Base-by-base conservation (phyloP, 176 grass and related monocot genomes). In the Juncus effusus region DNA sequence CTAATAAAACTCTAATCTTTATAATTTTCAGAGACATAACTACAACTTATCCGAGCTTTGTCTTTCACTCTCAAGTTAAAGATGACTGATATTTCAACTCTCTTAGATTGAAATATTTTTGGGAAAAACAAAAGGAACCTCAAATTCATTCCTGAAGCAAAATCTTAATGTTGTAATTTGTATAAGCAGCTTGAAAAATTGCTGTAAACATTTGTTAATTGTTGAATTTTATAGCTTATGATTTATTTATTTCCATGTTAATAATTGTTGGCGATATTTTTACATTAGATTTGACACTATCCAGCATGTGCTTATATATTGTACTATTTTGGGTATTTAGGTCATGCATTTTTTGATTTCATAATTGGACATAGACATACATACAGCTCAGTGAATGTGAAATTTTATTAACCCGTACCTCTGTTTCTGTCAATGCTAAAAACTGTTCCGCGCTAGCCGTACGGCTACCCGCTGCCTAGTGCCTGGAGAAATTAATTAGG, bases 31-130 rank as follows among this genome's bases (percentile, higher is more conserved):
- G 69, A 56, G 69, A 72, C 58, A 72, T 59, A 72, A 72, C 69
- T 56, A 72, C 69, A 36, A 72, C 69, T 28, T 72, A 58, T 56
- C 55, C 69, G 8, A 56, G 58, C 58, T 72, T 72, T 44, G 58
- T 72, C 52, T 72, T 72, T 53, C 55, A 72, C 39, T 72, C 69
- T 41, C 55, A 56, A 72, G 69, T 72, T 44, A 72, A 72, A 59
- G 69, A 72, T 44, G 69, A 72, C 7, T 72, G 38, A 72, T 55
- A 6, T 58, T 42, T 70, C n/a, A 10, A 6, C 28, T 36, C 12
- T 40, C 40, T 19, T 42, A 16, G 56, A 72, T 58, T 72, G 40
- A 45, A 72, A 16, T 72, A 72, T 40, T 47, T 72, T 8, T 54
- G 69, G 35, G 51, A 44, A 72, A 47, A 16, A 72, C 9, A 0